phyloP scores from a whole-genome alignment of 176 grass and related monocot species.

The Musa acuminata region DNA sequence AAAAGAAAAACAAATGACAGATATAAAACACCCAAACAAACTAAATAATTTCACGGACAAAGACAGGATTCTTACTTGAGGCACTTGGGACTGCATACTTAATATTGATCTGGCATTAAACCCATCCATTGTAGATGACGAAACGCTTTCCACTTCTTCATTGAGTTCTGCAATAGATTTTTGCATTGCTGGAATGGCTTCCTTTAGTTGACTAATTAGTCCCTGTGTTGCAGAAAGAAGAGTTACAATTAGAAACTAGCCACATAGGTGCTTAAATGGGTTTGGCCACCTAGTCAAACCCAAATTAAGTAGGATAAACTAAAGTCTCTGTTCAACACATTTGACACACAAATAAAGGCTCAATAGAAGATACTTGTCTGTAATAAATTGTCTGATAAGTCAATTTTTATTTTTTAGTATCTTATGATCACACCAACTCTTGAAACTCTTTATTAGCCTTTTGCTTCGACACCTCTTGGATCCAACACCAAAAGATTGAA shows the following conservation, averaged over 20 bases:
- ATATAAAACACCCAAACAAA: conserved; percentile 13
- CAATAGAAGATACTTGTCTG: too few relatives aligned
- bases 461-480: too few relatives aligned
- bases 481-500: too few relatives aligned
- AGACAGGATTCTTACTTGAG: conserved; percentile 36
- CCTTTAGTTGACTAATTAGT: conserved; percentile 95
- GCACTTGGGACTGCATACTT: conserved; percentile 28
- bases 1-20: not conserved
- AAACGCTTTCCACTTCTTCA: conserved; percentile 60
- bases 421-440: too few relatives aligned
- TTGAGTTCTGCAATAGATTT: conserved; percentile 79
- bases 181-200: conserved; percentile 92
- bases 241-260: not conserved
- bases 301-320: too few relatives aligned
- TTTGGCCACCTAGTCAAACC: too few relatives aligned
- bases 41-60: conserved; percentile 16
- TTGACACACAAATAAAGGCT: too few relatives aligned
- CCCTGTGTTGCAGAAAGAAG: conserved; percentile 32
- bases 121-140: conserved; percentile 42
- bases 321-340: too few relatives aligned
- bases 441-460: too few relatives aligned
- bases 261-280: too few relatives aligned
- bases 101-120: conserved; percentile 35
- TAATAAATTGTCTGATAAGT: too few relatives aligned
- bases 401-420: too few relatives aligned